Conservation (phyloP, 2,329 filamentous ascomycete species). For the Sporothrix curviconia region DNA sequence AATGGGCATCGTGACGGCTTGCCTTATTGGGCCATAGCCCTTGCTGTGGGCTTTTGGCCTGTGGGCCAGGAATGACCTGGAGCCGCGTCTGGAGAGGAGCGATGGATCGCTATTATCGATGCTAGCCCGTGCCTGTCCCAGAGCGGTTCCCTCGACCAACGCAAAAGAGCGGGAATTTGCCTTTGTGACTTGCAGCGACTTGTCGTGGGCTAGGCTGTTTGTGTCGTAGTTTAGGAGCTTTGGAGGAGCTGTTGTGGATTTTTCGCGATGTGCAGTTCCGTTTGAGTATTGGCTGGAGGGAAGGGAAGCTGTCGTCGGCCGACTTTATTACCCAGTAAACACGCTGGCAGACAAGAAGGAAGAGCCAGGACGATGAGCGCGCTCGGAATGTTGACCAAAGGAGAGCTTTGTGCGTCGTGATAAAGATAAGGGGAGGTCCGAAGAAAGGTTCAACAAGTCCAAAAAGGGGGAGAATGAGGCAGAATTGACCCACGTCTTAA, state of each 20-base stretch:
- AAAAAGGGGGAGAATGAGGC: neutral
- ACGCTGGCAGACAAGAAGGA: neutral
- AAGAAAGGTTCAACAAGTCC: too few species aligned
- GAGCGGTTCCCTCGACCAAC: neutral
- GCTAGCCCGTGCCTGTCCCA: neutral
- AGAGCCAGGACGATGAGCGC: neutral
- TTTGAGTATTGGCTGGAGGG: neutral
- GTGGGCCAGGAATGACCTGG: too few species aligned
- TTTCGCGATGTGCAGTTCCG: neutral
- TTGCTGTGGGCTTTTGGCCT: neutral
- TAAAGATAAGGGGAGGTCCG: too few species aligned
- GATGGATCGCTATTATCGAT: neutral
- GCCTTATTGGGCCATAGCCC: constrained; percentile 5
- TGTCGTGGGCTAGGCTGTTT: neutral
- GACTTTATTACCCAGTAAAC: neutral
- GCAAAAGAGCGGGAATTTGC: too few species aligned
- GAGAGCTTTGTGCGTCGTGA: neutral
- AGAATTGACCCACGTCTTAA: neutral
- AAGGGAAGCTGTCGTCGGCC: neutral
- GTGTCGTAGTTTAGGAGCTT: constrained; percentile 4
- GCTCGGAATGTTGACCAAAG: neutral
- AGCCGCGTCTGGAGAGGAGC: neutral
- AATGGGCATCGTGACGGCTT: constrained; percentile 8
- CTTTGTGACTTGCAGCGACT: neutral
- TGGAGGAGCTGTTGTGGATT: neutral